These are phyloP conservation scores for Trametes coccinea DNA, from an alignment of 768 basidiomycete species.

Conservation along the genomic window DNA sequence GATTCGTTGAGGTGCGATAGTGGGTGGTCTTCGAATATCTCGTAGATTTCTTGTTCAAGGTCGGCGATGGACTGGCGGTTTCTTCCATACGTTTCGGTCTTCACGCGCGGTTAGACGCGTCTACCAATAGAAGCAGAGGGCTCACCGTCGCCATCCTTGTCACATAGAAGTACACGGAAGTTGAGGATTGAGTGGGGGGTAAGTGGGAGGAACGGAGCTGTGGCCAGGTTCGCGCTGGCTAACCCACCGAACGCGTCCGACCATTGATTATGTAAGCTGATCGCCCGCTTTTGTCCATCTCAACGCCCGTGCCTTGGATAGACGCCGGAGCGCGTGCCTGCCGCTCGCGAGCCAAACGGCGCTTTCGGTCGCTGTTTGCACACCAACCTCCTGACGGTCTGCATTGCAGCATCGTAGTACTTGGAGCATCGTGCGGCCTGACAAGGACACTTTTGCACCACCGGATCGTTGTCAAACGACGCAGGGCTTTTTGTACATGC, in stretches of 20 bases:
- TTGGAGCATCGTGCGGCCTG: too few species aligned
- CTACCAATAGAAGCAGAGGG: not conserved
- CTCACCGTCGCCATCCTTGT: slow-evolving; percentile 18
- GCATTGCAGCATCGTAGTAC: too few species aligned
- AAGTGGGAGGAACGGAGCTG: not conserved
- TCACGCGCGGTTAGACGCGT: slow-evolving; percentile 8
- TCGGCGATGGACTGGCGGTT: slow-evolving; percentile 70
- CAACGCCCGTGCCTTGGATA: not conserved
- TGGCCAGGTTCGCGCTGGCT: not conserved
- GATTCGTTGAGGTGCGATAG: slow-evolving; percentile 56
- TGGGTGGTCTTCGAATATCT: slow-evolving; percentile 68
- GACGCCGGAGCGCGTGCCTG: not conserved
- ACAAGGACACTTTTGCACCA: too few species aligned
- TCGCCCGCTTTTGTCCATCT: slow-evolving; percentile 8
- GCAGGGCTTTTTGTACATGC: too few species aligned
- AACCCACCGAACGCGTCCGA: slow-evolving; percentile 14
- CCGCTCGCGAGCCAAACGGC: not conserved
- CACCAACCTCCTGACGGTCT: not conserved
- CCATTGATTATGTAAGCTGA: slow-evolving; percentile 10
- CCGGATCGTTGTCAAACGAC: too few species aligned
- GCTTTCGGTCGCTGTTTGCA: not conserved
- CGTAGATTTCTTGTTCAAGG: slow-evolving; percentile 67
- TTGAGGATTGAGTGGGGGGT: slow-evolving; percentile 11
- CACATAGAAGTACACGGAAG: slow-evolving; percentile 21
- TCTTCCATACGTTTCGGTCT: slow-evolving; percentile 45